A percentile compares a stretch with the other conserved stretches of the same genome.
Conservation (phyloP, 805 yeast species). For the Schwanniomyces polymorphus region DNA sequence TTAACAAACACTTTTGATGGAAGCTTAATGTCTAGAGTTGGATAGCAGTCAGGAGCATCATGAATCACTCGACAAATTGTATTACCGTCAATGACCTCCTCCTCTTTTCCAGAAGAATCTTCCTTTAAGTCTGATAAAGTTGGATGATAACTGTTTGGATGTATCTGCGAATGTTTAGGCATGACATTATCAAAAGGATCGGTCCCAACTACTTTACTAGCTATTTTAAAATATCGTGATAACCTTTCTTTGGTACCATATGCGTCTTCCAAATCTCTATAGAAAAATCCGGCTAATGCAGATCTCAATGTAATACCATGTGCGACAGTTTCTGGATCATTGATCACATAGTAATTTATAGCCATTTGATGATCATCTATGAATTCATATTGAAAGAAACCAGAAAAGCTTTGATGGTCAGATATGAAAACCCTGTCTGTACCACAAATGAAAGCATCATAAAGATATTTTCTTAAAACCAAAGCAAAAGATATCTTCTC, state of each 20-base stretch:
- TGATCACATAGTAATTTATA: background rate
- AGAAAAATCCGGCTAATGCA: conserved; percentile 5
- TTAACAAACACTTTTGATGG: conserved; percentile 1
- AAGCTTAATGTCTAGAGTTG: background rate
- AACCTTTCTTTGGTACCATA: background rate
- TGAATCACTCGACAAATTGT: conserved; percentile 1
- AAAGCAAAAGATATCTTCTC: background rate
- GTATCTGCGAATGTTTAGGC: background rate
- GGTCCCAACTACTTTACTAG: background rate
- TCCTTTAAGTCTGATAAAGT: background rate
- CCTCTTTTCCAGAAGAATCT: background rate
- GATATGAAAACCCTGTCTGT: conserved; percentile 1
- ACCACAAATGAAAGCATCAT: conserved; percentile 1
- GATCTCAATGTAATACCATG: conserved; percentile 5
- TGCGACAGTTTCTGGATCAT: conserved; percentile 4
- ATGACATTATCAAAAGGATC: background rate
- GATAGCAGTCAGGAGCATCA: background rate
- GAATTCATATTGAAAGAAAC: background rate
- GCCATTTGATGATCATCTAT: background rate
- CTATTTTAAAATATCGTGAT: background rate
- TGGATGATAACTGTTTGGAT: background rate
- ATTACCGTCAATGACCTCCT: background rate
- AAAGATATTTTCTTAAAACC: background rate
- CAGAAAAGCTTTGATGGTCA: background rate
- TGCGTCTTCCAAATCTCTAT: background rate